Evolutionary conservation across 192 early-diverging fungal species (phyloP).

Genomic region (Thoreauomyces humboldtii): DNA sequence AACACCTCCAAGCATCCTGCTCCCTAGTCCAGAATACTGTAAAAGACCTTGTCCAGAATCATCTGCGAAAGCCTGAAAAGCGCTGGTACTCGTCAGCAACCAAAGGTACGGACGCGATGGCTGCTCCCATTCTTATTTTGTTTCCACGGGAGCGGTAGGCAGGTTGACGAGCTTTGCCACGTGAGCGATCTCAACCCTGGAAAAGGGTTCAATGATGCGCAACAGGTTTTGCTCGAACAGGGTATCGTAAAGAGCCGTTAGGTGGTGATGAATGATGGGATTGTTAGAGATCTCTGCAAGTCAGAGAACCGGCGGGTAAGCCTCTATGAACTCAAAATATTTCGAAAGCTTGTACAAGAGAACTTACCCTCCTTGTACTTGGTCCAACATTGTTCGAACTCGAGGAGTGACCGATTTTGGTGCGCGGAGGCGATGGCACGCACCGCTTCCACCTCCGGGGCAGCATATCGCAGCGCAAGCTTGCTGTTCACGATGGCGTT

Average conservation of each 20-base stretch:
- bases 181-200: constrained; percentile 93
- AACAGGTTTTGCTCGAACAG: constrained; percentile 95
- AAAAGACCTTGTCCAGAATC: constrained; percentile 96
- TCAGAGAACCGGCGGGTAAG: no score
- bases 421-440: constrained; percentile 91
- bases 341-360: background rate
- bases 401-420: constrained; percentile 93
- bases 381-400: constrained; percentile 90
- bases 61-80: constrained; percentile 82
- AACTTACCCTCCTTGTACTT: constrained; percentile 76
- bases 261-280: constrained; percentile 89
- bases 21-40: constrained; percentile 96
- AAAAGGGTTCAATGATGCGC: constrained; percentile 97
- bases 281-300: constrained; percentile 81
- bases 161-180: constrained; percentile 92
- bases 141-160: constrained; percentile 89
- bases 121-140: constrained; percentile 53
- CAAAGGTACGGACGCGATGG: no score
- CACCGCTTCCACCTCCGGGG: constrained; percentile 89
- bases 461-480: constrained; percentile 83
- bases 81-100: no score
- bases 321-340: no score
- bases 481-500: constrained; percentile 88
- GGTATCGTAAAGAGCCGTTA: constrained; percentile 92
- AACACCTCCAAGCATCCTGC: constrained; percentile 93